phyloP scores from a whole-genome alignment of 2,329 filamentous ascomycete genomes.

The Nemania sp. region DNA sequence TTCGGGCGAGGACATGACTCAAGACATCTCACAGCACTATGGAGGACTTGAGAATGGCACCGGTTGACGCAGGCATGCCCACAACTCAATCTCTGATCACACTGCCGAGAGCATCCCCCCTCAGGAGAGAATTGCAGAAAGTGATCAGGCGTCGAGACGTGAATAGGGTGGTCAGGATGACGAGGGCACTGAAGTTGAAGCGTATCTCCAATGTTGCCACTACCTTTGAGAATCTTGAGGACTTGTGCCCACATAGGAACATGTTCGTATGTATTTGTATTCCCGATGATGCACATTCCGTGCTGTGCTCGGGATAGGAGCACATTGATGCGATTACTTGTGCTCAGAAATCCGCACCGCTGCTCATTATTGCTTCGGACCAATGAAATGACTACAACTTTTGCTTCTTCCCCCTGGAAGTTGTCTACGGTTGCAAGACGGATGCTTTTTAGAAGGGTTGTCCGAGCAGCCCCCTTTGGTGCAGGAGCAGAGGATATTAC shows the following conservation, averaged over 20 bases:
- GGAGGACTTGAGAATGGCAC: slow-evolving; percentile 53
- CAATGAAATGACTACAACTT: slow-evolving; percentile 70
- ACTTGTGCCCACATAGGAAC: slow-evolving; percentile 68
- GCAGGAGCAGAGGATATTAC: slow-evolving; percentile 8
- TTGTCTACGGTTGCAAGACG: slow-evolving; percentile 71
- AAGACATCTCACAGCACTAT: slow-evolving; percentile 50
- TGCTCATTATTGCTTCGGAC: slow-evolving; percentile 67
- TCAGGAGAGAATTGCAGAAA: slow-evolving; percentile 62
- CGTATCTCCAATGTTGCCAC: slow-evolving; percentile 48
- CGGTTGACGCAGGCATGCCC: slow-evolving; percentile 51
- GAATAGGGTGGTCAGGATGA: slow-evolving; percentile 52
- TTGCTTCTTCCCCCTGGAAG: slow-evolving; percentile 77
- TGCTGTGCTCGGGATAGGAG: slow-evolving; percentile 67
- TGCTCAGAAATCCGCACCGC: slow-evolving; percentile 67
- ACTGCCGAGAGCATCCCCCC: slow-evolving; percentile 60
- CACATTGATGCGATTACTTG: slow-evolving; percentile 70
- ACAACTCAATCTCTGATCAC: slow-evolving; percentile 52
- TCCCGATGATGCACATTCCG: slow-evolving; percentile 73
- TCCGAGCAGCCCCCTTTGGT: slow-evolving; percentile 38
- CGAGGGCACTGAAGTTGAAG: slow-evolving; percentile 49
- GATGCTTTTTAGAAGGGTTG: slow-evolving; percentile 51
- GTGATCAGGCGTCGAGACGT: slow-evolving; percentile 57
- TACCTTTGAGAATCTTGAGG: slow-evolving; percentile 51
- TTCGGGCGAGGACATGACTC: slow-evolving; percentile 48
- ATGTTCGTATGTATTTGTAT: slow-evolving; percentile 58